Percentiles rank a stretch among this genome's conserved stretches.
Conservation (phyloP, 345 rosid species). For the Eucalyptus marginata region DNA sequence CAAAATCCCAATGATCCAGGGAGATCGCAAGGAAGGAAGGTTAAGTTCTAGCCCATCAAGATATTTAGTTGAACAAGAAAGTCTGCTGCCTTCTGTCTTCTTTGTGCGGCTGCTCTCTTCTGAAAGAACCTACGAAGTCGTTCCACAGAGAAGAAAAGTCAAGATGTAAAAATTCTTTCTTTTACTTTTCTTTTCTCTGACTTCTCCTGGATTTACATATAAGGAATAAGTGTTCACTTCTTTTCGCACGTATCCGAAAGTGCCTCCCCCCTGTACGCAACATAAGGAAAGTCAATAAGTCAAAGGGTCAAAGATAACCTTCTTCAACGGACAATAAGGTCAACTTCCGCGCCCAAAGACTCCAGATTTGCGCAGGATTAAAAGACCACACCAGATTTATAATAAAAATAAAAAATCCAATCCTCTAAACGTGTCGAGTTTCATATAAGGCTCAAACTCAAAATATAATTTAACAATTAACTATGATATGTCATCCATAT, state of each 20-base stretch:
- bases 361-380: neutral
- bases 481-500: neutral
- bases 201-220: neutral
- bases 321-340: neutral
- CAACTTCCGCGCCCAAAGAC: neutral
- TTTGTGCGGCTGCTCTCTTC: neutral
- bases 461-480: neutral
- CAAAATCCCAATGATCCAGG: neutral
- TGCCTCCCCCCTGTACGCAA: neutral
- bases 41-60: neutral
- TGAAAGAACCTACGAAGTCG: neutral
- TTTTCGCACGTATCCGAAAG: neutral
- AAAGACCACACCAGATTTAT: neutral
- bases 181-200: neutral
- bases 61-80: neutral
- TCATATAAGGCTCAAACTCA: no score
- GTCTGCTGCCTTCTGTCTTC: neutral
- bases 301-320: neutral
- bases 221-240: neutral
- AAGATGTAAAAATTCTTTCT: no score
- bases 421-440: no score
- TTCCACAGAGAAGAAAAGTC: neutral
- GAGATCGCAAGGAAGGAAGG: neutral
- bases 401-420: no score
- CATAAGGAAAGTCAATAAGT: neutral